Percentiles rank a stretch among this genome's conserved stretches.
phyloP scores from a whole-genome alignment of 257 asterid species.

The Capsicum baccatum region DNA sequence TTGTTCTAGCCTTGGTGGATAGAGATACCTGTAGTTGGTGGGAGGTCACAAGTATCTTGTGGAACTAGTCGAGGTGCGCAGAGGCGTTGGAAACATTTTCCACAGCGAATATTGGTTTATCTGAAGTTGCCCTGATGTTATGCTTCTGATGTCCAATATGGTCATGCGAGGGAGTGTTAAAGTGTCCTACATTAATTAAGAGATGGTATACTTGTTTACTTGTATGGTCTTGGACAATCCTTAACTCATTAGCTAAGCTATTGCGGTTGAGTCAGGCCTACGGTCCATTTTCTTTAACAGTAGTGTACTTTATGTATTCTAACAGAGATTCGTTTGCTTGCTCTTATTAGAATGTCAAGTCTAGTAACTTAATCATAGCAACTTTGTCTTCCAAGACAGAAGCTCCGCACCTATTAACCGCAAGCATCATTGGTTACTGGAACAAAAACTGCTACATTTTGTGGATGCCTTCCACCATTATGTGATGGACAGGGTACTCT shows the following conservation, averaged over 20 bases:
- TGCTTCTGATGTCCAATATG: background rate
- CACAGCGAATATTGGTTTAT: too few relatives aligned
- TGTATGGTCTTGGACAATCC: background rate
- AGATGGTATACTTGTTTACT: background rate
- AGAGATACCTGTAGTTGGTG: too few relatives aligned
- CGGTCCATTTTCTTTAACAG: background rate
- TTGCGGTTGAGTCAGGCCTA: background rate
- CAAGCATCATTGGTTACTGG: conserved; percentile 92
- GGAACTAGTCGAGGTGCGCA: too few relatives aligned
- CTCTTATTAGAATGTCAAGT: background rate
- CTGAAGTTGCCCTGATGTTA: too few relatives aligned
- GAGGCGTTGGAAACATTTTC: too few relatives aligned
- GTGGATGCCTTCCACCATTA: conserved; percentile 99
- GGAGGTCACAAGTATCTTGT: too few relatives aligned
- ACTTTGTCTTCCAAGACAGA: conserved; percentile 66
- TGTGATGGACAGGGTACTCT: conserved; percentile 93
- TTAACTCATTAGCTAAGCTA: background rate
- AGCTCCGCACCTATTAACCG: conserved; percentile 56
- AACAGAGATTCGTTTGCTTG: background rate
- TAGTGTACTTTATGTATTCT: conserved; percentile 8
- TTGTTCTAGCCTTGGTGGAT: too few relatives aligned
- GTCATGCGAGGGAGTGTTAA: background rate
- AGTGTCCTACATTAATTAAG: background rate
- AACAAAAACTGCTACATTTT: conserved; percentile 92
- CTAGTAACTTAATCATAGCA: background rate